Evolutionary conservation across 2,329 filamentous ascomycete genomes (phyloP).

Genomic region (Fusarium graminum): DNA sequence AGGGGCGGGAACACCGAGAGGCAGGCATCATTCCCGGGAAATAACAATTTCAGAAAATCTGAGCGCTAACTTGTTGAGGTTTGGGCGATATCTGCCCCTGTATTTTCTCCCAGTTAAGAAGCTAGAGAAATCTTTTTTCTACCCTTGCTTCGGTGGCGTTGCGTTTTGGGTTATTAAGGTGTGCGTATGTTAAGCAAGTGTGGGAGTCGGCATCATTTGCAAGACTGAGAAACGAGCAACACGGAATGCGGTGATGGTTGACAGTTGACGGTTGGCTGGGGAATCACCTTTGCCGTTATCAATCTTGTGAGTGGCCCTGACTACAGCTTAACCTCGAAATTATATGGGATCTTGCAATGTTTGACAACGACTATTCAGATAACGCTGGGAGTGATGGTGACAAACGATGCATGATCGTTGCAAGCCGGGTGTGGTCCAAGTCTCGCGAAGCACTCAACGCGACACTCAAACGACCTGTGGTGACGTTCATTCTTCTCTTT

Average conservation of each 20-base stretch:
- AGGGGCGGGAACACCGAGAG: conserved; percentile 49
- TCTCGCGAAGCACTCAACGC: conserved; percentile 14
- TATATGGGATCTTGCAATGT: conserved; percentile 9
- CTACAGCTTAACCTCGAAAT: conserved; percentile 6
- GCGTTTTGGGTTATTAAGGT: conserved; percentile 38
- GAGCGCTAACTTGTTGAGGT: conserved; percentile 33
- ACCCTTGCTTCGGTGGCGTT: conserved; percentile 45
- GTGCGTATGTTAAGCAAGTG: conserved; percentile 35
- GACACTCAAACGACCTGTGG: conserved; percentile 24
- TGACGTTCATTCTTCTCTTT: conserved; percentile 42
- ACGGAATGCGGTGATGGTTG: too few relatives aligned
- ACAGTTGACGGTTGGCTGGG: conserved; percentile 10
- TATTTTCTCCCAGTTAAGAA: conserved; percentile 4
- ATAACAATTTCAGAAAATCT: conserved; percentile 30
- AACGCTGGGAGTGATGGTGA: not conserved
- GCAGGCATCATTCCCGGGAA: conserved; percentile 47
- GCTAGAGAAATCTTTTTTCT: conserved; percentile 18
- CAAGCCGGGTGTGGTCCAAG: conserved; percentile 33
- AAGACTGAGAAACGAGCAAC: conserved; percentile 34
- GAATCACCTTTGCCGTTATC: conserved; percentile 42
- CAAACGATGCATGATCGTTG: not conserved
- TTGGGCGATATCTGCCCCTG: conserved; percentile 16
- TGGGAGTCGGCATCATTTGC: conserved; percentile 31
- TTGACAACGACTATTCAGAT: not conserved
- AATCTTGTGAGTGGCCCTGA: conserved; percentile 37